Percentiles rank a stretch among this genome's conserved stretches.
Evolutionary conservation across 2,329 filamentous ascomycete genomes (phyloP).

Genomic region (Cytospora chrysosperma): DNA sequence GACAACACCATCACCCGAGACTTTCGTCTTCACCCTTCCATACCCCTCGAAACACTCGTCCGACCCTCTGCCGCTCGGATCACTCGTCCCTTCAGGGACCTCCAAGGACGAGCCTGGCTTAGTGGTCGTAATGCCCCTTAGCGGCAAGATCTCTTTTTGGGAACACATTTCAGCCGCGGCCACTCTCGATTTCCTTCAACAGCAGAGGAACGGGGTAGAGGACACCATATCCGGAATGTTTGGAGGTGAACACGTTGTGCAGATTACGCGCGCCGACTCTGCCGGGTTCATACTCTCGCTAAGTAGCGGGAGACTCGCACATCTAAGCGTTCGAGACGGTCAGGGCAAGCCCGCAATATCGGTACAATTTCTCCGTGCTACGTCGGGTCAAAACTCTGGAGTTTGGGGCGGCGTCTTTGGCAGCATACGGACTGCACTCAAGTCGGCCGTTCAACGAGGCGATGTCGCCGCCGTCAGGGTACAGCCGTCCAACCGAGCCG

Average conservation of each 20-base stretch:
- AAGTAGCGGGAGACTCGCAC: slow-evolving; percentile 81
- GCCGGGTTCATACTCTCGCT: slow-evolving; percentile 85
- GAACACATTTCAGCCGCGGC: slow-evolving; percentile 90
- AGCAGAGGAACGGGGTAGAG: slow-evolving; percentile 78
- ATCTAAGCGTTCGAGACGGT: slow-evolving; percentile 80
- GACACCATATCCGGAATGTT: slow-evolving; percentile 71
- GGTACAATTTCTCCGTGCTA: slow-evolving; percentile 71
- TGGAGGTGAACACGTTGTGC: slow-evolving; percentile 73
- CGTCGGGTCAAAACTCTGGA: slow-evolving; percentile 52
- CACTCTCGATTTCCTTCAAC: slow-evolving; percentile 77
- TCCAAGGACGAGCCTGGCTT: slow-evolving; percentile 80
- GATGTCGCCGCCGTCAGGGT: slow-evolving; percentile 80
- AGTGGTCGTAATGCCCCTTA: slow-evolving; percentile 79
- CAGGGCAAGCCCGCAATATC: slow-evolving; percentile 82
- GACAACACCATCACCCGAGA: slow-evolving; percentile 67
- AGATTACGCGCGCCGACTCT: slow-evolving; percentile 78
- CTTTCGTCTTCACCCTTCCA: slow-evolving; percentile 77
- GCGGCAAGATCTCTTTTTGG: slow-evolving; percentile 89
- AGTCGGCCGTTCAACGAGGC: slow-evolving; percentile 66
- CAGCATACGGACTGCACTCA: slow-evolving; percentile 75
- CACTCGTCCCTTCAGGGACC: slow-evolving; percentile 76
- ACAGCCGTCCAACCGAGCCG: slow-evolving; percentile 68
- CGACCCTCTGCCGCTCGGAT: slow-evolving; percentile 77
- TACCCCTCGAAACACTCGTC: slow-evolving; percentile 64
- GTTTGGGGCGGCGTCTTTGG: slow-evolving; percentile 64